phyloP scores from a whole-genome alignment of 2,329 filamentous ascomycete species.

The Sarocladiaceae sp. region DNA sequence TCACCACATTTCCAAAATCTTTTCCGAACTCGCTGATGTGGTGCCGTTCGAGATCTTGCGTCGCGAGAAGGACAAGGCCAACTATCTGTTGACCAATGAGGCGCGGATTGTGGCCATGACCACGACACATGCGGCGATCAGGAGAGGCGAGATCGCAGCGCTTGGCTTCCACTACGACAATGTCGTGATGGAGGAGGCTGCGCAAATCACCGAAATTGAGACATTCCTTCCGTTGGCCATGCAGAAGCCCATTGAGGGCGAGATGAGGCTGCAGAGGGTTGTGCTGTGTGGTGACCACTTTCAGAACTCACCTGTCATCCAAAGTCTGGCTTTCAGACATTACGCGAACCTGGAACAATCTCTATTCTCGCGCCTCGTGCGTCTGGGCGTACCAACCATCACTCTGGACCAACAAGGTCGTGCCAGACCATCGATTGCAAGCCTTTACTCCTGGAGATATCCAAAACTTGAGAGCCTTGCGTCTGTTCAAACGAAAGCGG shows the following conservation, averaged over 20 bases:
- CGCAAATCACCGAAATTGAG: constrained; percentile 95
- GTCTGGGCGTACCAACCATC: constrained; percentile 87
- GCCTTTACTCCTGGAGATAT: constrained; percentile 93
- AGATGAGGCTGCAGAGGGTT: constrained; percentile 76
- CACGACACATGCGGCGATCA: constrained; percentile 94
- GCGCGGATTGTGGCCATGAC: constrained; percentile 99
- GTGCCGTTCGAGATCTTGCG: constrained; percentile 92
- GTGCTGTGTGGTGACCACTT: constrained; percentile 94
- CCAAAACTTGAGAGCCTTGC: constrained; percentile 74
- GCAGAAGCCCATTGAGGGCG: constrained; percentile 71
- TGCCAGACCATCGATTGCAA: constrained; percentile 79
- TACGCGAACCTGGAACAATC: constrained; percentile 97
- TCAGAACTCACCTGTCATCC: constrained; percentile 94
- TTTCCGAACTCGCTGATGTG: constrained; percentile 87
- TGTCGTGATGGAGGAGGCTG: constrained; percentile 96
- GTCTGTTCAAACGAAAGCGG: constrained; percentile 60
- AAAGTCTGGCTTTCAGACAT: constrained; percentile 88
- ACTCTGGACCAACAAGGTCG: constrained; percentile 91
- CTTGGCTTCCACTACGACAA: constrained; percentile 98
- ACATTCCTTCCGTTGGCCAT: constrained; percentile 94
- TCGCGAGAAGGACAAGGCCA: constrained; percentile 85
- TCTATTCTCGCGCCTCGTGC: constrained; percentile 84
- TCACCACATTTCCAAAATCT: constrained; percentile 83
- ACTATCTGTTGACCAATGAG: constrained; percentile 91
- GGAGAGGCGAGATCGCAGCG: constrained; percentile 80